Percentiles rank a stretch among this genome's conserved stretches.
phyloP scores from a whole-genome alignment of 768 basidiomycete species.

The Gautieria morchelliformis region DNA sequence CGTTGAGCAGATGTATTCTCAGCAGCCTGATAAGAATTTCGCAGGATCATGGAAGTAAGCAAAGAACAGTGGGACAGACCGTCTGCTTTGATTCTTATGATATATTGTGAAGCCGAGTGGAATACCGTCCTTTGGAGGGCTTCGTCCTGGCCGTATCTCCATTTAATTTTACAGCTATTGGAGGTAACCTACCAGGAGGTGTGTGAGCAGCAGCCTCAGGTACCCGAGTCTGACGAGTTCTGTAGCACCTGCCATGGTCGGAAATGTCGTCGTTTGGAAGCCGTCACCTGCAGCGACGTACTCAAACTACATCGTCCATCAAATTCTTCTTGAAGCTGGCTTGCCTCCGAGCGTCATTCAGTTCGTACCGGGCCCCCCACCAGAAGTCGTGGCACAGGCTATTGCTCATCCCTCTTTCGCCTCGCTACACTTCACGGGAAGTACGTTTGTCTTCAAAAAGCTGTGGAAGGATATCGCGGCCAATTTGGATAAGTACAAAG shows the following conservation, averaged over 20 bases:
- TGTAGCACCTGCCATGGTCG: slow-evolving; percentile 81
- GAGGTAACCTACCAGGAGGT: slow-evolving; percentile 84
- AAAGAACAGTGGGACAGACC: background rate
- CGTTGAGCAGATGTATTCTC: slow-evolving; percentile 87
- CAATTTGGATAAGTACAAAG: slow-evolving; percentile 80
- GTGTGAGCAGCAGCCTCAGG: slow-evolving; percentile 10
- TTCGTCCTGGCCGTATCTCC: slow-evolving; percentile 97
- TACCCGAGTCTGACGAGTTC: slow-evolving; percentile 5
- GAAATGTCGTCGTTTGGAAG: slow-evolving; percentile 95
- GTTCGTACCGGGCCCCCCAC: slow-evolving; percentile 85
- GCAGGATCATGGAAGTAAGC: slow-evolving; percentile 91
- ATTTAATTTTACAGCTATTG: slow-evolving; percentile 98
- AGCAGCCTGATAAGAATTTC: slow-evolving; percentile 83
- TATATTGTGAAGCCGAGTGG: slow-evolving; percentile 62
- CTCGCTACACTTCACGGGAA: slow-evolving; percentile 93
- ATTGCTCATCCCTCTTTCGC: slow-evolving; percentile 75
- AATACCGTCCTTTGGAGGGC: slow-evolving; percentile 96
- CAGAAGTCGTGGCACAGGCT: slow-evolving; percentile 76
- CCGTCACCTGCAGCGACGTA: slow-evolving; percentile 93
- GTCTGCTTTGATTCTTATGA: slow-evolving; percentile 1
- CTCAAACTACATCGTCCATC: slow-evolving; percentile 86
- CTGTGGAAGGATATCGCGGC: slow-evolving; percentile 92
- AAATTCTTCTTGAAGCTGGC: slow-evolving; percentile 90
- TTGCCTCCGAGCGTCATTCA: slow-evolving; percentile 93
- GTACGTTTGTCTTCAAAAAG: slow-evolving; percentile 87